phyloP scores from a whole-genome alignment of 1,284 basidiomycete genomes.

The Mycena sp. region DNA sequence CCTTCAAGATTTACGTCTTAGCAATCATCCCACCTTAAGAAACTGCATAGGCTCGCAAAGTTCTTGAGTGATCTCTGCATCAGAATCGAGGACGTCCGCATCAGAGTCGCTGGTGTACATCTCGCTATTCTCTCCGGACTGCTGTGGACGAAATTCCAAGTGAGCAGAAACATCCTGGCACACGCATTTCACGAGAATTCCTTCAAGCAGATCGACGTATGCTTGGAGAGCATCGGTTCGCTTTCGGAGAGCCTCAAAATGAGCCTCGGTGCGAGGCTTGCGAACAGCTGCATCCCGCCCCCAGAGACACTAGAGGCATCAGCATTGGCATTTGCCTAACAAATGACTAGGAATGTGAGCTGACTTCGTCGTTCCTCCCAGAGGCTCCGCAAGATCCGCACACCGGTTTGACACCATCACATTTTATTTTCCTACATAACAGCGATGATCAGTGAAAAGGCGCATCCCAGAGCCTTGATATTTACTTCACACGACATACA shows the following conservation, averaged over 20 bases:
- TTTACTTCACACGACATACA: constrained; percentile 31
- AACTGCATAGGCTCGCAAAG: background rate
- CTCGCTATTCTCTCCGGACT: background rate
- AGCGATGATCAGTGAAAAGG: background rate
- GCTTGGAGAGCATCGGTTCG: constrained; percentile 19
- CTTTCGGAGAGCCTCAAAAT: constrained; percentile 32
- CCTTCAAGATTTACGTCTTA: background rate
- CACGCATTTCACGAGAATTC: constrained; percentile 1
- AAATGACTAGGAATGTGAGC: background rate
- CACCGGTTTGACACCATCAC: constrained; percentile 31
- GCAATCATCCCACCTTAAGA: background rate
- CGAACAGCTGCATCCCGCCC: constrained; percentile 25
- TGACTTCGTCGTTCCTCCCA: constrained; percentile 2
- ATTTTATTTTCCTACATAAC: constrained; percentile 30
- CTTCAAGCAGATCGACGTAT: constrained; percentile 15
- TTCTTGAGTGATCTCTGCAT: background rate
- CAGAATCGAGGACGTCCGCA: background rate
- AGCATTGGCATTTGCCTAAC: background rate
- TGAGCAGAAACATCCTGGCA: constrained; percentile 8
- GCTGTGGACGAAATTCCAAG: background rate
- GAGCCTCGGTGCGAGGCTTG: constrained; percentile 34
- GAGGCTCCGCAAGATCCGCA: constrained; percentile 10
- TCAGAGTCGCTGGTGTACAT: background rate
- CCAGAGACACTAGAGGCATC: constrained; percentile 37
- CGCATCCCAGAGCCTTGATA: background rate